Base-by-base conservation (phyloP, 805 yeast genomes). In the Candida silvicultrix region DNA sequence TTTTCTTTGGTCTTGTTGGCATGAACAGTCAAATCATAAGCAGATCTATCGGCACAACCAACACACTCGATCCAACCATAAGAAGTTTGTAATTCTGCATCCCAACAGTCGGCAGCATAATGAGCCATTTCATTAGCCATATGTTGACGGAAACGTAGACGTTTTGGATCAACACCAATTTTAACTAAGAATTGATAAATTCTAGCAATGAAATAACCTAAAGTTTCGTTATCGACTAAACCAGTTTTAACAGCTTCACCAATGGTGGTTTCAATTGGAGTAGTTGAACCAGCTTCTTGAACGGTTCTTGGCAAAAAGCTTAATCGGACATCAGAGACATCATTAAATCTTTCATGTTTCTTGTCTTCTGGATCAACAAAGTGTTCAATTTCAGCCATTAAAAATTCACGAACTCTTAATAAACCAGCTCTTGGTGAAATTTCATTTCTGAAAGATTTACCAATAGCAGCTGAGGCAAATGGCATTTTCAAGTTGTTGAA, bases 21-120 rank as follows among this genome's bases (percentile, higher is more conserved):
- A 66, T 94, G 99, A 50, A 95, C 99, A 42, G 92, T 78, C 68
- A 94, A 80, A 72, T 94, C 99, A 65, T 89, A 94, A 38, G 99
- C 99, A 40, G 96, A 87, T 75, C 99, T 83, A 72, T 94, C 99
- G 54, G 99, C 99, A 74, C 98, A 94, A 57, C 99, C 99, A 65
- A 94, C 97, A 82, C 99, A 95, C 74, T 94, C 99, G 59, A 94
- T 87, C 99, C 99, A 94, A 59, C 99, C 99, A 60, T 89, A 94
- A 31, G 97, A 88, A 38, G 97, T 83, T 58, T 86, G 83, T 60
- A 94, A 76, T 74, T 94, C 99, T 54, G 96, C 97, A 72, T 94
- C 99, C 99, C 99, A 94, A 76, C 99, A 94, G 73, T 94, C 99
- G 56, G 95, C 83, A 49, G 99, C 99, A 68, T 94, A 94, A 69